phyloP scores from a whole-genome alignment of 164 flowering plant genomes.

The Macadamia integrifolia region DNA sequence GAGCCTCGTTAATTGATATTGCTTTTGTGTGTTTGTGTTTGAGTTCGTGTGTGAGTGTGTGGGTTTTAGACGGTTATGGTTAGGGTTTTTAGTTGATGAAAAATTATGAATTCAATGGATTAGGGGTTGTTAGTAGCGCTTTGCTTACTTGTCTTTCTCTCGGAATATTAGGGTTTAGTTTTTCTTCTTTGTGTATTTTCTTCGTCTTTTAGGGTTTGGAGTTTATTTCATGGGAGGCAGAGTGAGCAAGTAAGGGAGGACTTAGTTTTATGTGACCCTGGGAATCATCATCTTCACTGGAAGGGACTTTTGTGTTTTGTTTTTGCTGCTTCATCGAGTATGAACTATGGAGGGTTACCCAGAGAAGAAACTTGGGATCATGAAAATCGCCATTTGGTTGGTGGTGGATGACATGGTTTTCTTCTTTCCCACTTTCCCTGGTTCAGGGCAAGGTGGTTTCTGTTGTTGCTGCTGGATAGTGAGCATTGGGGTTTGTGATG shows the following conservation, averaged over 20 bases:
- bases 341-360: not conserved
- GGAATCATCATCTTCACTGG: not conserved
- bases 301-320: not conserved
- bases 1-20: constrained; percentile 39
- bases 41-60: not conserved
- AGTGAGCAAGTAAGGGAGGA: not conserved
- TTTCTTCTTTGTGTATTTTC: not conserved
- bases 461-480: not conserved
- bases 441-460: no score
- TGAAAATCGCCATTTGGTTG: no score
- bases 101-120: constrained; percentile 4
- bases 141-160: not conserved
- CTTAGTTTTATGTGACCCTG: not conserved
- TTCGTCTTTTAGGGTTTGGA: not conserved
- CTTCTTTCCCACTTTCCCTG: no score
- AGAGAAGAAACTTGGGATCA: not conserved
- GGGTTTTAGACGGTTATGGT: constrained; percentile 5
- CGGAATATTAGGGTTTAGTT: not conserved
- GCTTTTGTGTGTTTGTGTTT: not conserved
- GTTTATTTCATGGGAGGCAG: constrained; percentile 6
- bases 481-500: not conserved
- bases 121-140: constrained; percentile 4
- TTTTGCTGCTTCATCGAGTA: not conserved
- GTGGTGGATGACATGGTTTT: no score
- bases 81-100: constrained; percentile 9